These are phyloP conservation scores for Vaccinium myrtillus DNA, from an alignment of 148 eudicot genomes.

Conservation along the genomic window DNA sequence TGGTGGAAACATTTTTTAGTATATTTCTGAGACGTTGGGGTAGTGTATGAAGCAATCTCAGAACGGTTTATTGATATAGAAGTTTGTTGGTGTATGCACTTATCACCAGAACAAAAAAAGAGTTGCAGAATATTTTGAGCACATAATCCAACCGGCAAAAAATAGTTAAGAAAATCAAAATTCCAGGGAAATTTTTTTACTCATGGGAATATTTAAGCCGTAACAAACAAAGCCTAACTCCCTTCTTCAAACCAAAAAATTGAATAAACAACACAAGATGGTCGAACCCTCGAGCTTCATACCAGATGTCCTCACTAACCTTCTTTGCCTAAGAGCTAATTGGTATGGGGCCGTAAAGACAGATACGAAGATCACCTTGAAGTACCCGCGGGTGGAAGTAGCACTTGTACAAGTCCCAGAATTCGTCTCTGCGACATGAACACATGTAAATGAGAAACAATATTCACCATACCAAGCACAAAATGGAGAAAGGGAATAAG, in stretches of 20 bases:
- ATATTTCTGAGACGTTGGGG: no score
- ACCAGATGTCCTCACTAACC: neutral
- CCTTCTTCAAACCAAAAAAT: neutral
- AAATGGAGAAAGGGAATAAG: neutral
- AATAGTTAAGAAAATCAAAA: no score
- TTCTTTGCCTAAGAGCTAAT: conserved; percentile 23
- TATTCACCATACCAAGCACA: neutral
- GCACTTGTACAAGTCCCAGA: conserved; percentile 76
- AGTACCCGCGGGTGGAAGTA: conserved; percentile 62
- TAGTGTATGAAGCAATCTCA: no score
- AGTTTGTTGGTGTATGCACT: neutral
- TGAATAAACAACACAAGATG: neutral
- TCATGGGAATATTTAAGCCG: neutral
- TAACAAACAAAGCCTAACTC: neutral
- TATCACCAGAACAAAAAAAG: no score
- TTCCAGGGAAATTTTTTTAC: neutral
- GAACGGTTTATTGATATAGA: neutral
- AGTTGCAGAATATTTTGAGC: no score
- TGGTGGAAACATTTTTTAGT: no score
- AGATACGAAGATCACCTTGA: conserved; percentile 60
- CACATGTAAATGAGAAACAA: neutral
- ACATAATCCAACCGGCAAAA: no score
- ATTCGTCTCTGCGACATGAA: conserved; percentile 60
- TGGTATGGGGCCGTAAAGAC: conserved; percentile 60
- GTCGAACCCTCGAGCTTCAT: neutral